Conservation (phyloP, 768 basidiomycete genomes). For the Boletus sensibilis region DNA sequence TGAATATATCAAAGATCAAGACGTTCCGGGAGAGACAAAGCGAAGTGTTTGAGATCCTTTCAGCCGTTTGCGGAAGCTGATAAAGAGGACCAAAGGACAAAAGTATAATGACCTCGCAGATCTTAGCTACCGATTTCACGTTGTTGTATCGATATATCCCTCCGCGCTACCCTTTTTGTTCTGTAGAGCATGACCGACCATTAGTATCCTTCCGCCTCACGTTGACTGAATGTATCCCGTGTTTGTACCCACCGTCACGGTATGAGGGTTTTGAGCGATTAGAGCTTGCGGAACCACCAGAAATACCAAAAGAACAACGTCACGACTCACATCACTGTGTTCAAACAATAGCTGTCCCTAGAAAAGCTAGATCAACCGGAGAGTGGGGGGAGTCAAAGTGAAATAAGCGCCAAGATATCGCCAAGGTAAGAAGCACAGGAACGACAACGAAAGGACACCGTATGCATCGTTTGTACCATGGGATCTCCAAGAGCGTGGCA, state of each 20-base stretch:
- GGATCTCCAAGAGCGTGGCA: too few relatives aligned
- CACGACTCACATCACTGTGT: too few relatives aligned
- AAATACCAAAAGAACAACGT: too few relatives aligned
- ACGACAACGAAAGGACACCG: too few relatives aligned
- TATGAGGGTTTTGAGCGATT: too few relatives aligned
- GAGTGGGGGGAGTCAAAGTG: too few relatives aligned
- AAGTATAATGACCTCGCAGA: not conserved
- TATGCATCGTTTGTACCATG: too few relatives aligned
- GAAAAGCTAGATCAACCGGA: too few relatives aligned
- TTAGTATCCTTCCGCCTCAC: not conserved
- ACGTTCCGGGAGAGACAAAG: conserved; percentile 73
- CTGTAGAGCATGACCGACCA: not conserved
- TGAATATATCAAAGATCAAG: conserved; percentile 66
- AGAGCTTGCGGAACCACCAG: too few relatives aligned
- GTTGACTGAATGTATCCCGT: not conserved
- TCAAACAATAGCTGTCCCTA: too few relatives aligned
- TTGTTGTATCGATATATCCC: conserved; percentile 4
- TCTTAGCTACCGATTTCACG: not conserved
- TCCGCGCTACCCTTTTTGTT: not conserved
- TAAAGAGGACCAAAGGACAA: not conserved
- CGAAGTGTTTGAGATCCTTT: conserved; percentile 61
- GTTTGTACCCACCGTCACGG: not conserved
- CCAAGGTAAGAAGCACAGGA: too few relatives aligned
- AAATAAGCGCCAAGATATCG: too few relatives aligned
- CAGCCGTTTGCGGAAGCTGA: conserved; percentile 24